These are phyloP conservation scores for Candida michaelii DNA, from an alignment of 805 yeast species.

Conservation along the genomic window DNA sequence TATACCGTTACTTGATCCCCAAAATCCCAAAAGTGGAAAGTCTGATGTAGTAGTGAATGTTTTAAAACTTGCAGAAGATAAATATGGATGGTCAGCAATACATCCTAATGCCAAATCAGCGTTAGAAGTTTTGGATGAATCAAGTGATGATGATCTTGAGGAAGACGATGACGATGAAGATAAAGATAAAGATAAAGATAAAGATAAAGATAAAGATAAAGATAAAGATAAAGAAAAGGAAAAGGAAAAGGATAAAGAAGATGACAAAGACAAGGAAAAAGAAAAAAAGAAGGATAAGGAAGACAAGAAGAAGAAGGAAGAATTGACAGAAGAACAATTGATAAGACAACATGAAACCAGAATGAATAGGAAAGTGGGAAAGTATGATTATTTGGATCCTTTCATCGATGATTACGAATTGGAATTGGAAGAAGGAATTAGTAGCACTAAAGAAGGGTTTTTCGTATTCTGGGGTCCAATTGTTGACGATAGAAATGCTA, in stretches of 20 bases:
- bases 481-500: constrained; percentile 49
- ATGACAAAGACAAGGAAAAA: too few relatives aligned
- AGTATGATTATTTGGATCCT: constrained; percentile 90
- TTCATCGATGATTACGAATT: constrained; percentile 94
- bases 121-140: constrained; percentile 46
- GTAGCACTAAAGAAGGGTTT: constrained; percentile 91
- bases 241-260: constrained; percentile 66
- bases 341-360: constrained; percentile 43
- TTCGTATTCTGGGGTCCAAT: constrained; percentile 94
- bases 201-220: constrained; percentile 11
- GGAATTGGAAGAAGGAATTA: constrained; percentile 89
- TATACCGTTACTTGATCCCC: constrained; percentile 49
- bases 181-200: constrained; percentile 20
- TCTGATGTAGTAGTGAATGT: constrained; percentile 71
- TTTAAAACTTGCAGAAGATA: constrained; percentile 71
- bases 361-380: constrained; percentile 77
- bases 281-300: constrained; percentile 67
- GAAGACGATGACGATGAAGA: constrained; percentile 28
- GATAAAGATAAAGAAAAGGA: constrained; percentile 27
- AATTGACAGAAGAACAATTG: constrained; percentile 42
- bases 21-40: constrained; percentile 54
- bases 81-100: constrained; percentile 74
- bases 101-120: constrained; percentile 68
- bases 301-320: constrained; percentile 23
- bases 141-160: constrained; percentile 32